A percentile compares a stretch with the other conserved stretches of the same genome.
Evolutionary conservation across 495 filamentous ascomycete genomes (phyloP).

Genomic region (Pseudomonodictys pantanalensis): DNA sequence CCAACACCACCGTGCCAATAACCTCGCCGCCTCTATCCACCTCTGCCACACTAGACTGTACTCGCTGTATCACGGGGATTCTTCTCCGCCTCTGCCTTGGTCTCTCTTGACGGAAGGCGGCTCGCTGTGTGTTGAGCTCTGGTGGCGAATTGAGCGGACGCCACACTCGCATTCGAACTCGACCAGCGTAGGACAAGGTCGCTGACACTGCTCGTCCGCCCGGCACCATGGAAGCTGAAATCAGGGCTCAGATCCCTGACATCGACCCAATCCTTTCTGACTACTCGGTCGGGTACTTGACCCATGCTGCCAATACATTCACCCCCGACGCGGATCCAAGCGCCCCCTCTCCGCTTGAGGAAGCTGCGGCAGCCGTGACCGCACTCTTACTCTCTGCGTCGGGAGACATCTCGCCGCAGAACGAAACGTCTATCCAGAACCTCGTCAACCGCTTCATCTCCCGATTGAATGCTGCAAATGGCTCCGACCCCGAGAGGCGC

Average conservation of each 20-base stretch:
- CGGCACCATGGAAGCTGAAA: constrained; percentile 78
- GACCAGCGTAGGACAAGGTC: background rate
- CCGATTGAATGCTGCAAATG: constrained; percentile 70
- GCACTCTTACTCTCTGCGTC: constrained; percentile 88
- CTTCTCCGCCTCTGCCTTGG: no score
- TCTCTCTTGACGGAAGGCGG: no score
- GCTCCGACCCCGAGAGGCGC: constrained; percentile 63
- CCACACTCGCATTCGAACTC: background rate
- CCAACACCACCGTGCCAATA: no score
- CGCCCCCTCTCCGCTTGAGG: constrained; percentile 68
- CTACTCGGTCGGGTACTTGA: constrained; percentile 92
- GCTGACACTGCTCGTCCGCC: background rate
- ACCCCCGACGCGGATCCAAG: constrained; percentile 68
- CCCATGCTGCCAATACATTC: constrained; percentile 83
- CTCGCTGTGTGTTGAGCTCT: no score
- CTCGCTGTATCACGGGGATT: no score
- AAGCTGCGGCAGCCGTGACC: constrained; percentile 79
- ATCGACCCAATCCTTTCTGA: constrained; percentile 88
- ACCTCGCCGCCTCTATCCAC: no score
- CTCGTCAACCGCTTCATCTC: constrained; percentile 90
- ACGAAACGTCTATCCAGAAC: constrained; percentile 71
- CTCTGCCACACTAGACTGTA: no score
- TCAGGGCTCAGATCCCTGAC: constrained; percentile 78
- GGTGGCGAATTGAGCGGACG: no score
- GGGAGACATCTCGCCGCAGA: constrained; percentile 66